A percentile compares a stretch with the other conserved stretches of the same genome.
phyloP scores from a whole-genome alignment of 2,329 filamentous ascomycete genomes.

The Microdochium trichocladiopsis region DNA sequence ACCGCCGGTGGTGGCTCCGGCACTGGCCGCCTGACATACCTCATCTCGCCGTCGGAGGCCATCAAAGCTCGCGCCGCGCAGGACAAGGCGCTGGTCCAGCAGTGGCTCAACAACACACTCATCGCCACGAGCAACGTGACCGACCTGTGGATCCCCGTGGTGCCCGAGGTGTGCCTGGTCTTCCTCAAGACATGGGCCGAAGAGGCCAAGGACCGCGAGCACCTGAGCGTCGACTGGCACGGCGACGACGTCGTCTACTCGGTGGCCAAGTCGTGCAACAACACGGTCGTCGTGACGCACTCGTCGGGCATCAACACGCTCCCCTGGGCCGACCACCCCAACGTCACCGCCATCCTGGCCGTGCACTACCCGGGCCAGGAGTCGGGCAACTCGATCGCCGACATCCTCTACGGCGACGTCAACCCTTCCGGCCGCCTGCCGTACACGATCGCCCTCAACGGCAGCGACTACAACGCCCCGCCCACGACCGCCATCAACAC shows the following conservation, averaged over 20 bases:
- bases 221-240: conserved; percentile 51
- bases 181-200: conserved; percentile 60
- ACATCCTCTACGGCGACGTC: conserved; percentile 53
- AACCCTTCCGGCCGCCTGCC: conserved; percentile 55
- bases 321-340: conserved; percentile 47
- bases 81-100: conserved; percentile 33
- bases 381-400: conserved; percentile 51
- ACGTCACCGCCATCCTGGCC: conserved; percentile 55
- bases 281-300: conserved; percentile 50
- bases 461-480: conserved; percentile 35
- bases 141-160: conserved; percentile 35
- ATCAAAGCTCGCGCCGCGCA: conserved; percentile 41
- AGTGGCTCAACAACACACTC: conserved; percentile 34
- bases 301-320: conserved; percentile 51
- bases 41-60: conserved; percentile 47
- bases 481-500: conserved; percentile 28
- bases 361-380: conserved; percentile 56
- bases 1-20: conserved; percentile 55
- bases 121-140: conserved; percentile 27
- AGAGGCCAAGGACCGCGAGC: conserved; percentile 52
- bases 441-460: conserved; percentile 61
- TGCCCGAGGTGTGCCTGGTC: conserved; percentile 60
- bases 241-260: conserved; percentile 53
- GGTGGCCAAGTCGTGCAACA: conserved; percentile 35
- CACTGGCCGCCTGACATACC: conserved; percentile 42